Evolutionary conservation across 805 yeast genomes (phyloP).

Genomic region (Starmerella vitae): DNA sequence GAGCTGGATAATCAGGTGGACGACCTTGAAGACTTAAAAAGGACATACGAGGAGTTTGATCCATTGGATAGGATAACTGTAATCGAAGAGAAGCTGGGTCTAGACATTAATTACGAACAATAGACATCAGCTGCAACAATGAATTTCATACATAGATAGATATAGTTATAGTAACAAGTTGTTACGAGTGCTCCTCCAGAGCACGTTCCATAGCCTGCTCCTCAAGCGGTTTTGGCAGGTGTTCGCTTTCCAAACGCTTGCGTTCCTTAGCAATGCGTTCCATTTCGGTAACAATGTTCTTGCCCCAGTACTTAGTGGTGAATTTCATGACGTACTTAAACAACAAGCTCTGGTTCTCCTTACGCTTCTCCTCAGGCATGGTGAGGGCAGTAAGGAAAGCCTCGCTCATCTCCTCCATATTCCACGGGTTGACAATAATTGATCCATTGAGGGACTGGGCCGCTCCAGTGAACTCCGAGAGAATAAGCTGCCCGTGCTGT

Average conservation of each 20-base stretch:
- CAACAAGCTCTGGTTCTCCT: conserved; percentile 65
- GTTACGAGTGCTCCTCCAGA: conserved; percentile 2
- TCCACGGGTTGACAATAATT: conserved; percentile 93
- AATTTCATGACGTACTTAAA: conserved; percentile 82
- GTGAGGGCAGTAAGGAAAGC: conserved; percentile 81
- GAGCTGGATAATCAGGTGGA: no score
- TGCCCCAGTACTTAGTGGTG: conserved; percentile 96
- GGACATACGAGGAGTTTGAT: no score
- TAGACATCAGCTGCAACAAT: no score
- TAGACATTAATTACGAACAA: no score
- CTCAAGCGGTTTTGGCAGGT: neutral
- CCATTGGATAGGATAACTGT: no score
- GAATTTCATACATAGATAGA: no score
- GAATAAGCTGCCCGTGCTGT: conserved; percentile 69
- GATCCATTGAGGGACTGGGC: conserved; percentile 96
- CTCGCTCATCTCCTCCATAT: conserved; percentile 80
- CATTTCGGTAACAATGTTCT: conserved; percentile 81
- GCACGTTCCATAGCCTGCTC: conserved; percentile 9
- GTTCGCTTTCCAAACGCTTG: neutral
- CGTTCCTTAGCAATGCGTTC: conserved; percentile 20
- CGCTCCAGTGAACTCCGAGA: conserved; percentile 98
- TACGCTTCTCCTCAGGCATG: conserved; percentile 66
- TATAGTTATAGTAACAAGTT: no score
- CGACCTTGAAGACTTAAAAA: no score
- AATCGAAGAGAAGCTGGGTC: no score